Base-by-base conservation (phyloP, 2,329 filamentous ascomycete species). In the Mariannaea elegans region DNA sequence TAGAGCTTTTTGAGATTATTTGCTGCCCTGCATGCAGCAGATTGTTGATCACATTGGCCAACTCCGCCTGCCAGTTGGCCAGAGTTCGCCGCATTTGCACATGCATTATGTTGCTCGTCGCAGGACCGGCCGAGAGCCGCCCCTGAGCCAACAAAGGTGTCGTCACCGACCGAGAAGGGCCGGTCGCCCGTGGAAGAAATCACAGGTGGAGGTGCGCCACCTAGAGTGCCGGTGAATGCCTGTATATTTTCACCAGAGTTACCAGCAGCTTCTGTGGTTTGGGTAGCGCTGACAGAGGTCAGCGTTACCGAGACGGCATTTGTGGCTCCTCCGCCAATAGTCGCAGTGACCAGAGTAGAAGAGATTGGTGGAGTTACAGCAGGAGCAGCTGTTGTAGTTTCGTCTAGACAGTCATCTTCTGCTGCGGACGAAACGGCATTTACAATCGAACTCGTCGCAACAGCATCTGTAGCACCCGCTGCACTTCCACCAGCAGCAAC, bases 141-240 rank as follows among this genome's bases (percentile, higher is more conserved):
- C 42, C 74, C 77, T 9, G 70, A 65, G 64, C 79, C 79, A 5
- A 81, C 76, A 72, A 88, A 89, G 61, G 80, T 85, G 54, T 81
- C 80, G 14, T 80, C 81, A 56, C 82, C 87, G 63, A 87, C 87
- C 47, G 71, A 75, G 71, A 84, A 84, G 51, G 81, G 81, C 14
- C 78, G 77, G 42, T 73, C 66, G 9, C 72, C 65, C 27, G 73
- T 71, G 4, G 72, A 70, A 3, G 75, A 74, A 65, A 75, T 63
- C 23, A 83, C 79, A 4, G 81, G 69, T 2, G 80, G 79, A 2
- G 79, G 65, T 1, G 78, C 58, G 24, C 78, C 80, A 39, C 80
- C 78, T 19, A 77, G 75, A 49, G 74, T 61, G 39, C 78, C 81
- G 18, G 78, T 78, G 73, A 83, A 83, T 18, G 73, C 66, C 66